Conservation (phyloP, 306 rosid species). For the Adenanthera pavonina region DNA sequence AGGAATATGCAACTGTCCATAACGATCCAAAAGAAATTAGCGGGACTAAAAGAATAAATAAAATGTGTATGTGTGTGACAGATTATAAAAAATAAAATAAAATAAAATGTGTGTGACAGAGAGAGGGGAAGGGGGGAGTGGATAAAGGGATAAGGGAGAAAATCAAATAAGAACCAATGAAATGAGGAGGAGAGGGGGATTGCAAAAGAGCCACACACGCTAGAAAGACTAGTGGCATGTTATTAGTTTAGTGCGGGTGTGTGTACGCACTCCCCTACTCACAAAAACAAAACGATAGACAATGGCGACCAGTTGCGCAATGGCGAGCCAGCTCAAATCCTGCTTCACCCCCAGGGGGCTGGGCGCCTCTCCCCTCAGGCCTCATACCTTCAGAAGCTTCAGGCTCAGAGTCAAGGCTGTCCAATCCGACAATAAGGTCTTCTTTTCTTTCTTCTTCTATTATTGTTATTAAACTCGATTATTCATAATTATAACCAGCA, state of each 20-base stretch:
- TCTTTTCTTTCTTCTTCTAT: background rate
- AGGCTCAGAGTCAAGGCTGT: conserved; percentile 71
- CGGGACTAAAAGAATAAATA: too few species aligned
- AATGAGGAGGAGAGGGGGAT: conserved; percentile 41
- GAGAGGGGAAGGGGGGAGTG: conserved; percentile 20
- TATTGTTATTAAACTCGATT: too few species aligned
- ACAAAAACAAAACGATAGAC: background rate
- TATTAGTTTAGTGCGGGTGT: background rate
- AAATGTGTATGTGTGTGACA: too few species aligned
- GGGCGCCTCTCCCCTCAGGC: conserved; percentile 43
- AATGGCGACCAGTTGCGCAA: conserved; percentile 88
- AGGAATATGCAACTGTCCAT: too few species aligned
- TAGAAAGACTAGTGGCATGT: background rate
- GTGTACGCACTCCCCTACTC: background rate
- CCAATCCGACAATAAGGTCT: conserved; percentile 78
- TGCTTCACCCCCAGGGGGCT: conserved; percentile 85
- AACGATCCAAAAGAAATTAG: too few species aligned
- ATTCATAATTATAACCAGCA: too few species aligned
- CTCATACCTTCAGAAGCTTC: conserved; percentile 54
- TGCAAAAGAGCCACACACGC: conserved; percentile 55
- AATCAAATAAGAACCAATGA: conserved; percentile 70
- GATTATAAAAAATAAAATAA: too few species aligned
- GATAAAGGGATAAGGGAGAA: conserved; percentile 58
- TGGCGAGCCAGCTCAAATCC: conserved; percentile 90
- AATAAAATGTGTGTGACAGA: too few species aligned